These are phyloP conservation scores for Zygnema circumcarinatum DNA, from an alignment of 139 green algal genomes.

Conservation along the genomic window DNA sequence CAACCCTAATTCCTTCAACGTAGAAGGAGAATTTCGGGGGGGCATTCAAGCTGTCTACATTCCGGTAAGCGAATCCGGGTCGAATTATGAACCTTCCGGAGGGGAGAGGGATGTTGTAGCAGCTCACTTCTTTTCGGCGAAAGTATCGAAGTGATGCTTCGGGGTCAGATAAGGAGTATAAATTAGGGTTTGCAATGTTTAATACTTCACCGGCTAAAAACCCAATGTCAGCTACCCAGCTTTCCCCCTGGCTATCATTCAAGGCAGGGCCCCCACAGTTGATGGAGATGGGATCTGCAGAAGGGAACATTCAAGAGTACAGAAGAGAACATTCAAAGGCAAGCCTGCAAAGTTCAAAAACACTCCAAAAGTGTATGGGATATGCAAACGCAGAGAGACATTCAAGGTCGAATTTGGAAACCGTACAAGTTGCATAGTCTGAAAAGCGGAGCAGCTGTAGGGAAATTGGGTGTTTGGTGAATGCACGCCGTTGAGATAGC, in stretches of 20 bases:
- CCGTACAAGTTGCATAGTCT: background rate
- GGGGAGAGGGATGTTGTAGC: slow-evolving; percentile 23
- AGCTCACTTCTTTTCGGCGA: background rate
- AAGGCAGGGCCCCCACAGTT: slow-evolving; percentile 5
- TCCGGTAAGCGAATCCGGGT: slow-evolving; percentile 28
- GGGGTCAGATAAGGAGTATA: background rate
- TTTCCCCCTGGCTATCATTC: background rate
- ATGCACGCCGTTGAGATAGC: background rate
- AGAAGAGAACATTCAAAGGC: background rate
- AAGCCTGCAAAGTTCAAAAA: background rate
- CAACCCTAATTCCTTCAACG: slow-evolving; percentile 21
- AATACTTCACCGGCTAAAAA: background rate
- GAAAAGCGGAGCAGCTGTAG: background rate
- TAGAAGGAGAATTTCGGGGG: slow-evolving; percentile 20
- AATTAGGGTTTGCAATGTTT: slow-evolving; percentile 24
- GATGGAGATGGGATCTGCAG: slow-evolving; percentile 32
- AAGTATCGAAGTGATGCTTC: slow-evolving; percentile 25
- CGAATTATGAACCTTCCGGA: slow-evolving; percentile 34
- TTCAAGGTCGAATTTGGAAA: background rate
- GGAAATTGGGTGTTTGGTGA: background rate
- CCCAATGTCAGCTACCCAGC: slow-evolving; percentile 23
- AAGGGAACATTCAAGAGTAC: background rate
- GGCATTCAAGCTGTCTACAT: slow-evolving; percentile 5
- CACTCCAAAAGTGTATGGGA: background rate
- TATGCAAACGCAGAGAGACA: background rate